These are phyloP conservation scores for Vitis hybrid DNA, from an alignment of 177 flowering plant genomes.

Conservation along the genomic window DNA sequence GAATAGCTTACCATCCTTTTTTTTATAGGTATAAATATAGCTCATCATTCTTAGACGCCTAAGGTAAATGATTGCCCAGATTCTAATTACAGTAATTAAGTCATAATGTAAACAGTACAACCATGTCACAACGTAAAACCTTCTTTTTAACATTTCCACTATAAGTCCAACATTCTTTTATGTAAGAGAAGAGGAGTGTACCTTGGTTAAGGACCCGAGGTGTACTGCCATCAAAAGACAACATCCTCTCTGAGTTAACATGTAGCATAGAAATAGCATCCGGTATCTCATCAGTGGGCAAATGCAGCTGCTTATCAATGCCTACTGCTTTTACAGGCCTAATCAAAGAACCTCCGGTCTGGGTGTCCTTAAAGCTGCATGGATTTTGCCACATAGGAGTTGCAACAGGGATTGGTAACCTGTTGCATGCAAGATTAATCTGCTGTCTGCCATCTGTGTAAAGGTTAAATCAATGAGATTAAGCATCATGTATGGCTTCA, in stretches of 20 bases:
- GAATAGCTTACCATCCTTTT: too few species aligned
- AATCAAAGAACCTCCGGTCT: constrained; percentile 27
- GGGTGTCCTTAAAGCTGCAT: constrained; percentile 23
- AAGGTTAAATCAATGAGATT: constrained; percentile 1
- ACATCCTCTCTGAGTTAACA: constrained; percentile 32
- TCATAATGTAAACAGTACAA: too few species aligned
- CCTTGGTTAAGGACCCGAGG: constrained; percentile 59
- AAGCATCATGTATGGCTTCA: constrained; percentile 2
- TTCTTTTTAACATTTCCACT: too few species aligned
- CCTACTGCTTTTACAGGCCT: constrained; percentile 37
- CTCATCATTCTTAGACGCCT: too few species aligned
- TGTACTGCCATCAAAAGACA: constrained; percentile 33
- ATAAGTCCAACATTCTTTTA: too few species aligned
- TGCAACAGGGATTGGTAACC: constrained; percentile 32
- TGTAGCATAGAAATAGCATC: constrained; percentile 19
- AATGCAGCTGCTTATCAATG: constrained; percentile 30
- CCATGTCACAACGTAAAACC: too few species aligned
- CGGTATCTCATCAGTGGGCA: constrained; percentile 25
- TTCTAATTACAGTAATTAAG: too few species aligned
- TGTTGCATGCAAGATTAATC: constrained; percentile 38
- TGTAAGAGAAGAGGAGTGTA: constrained; percentile 15
- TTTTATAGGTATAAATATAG: too few species aligned
- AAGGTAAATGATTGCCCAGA: too few species aligned
- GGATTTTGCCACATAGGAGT: constrained; percentile 41
- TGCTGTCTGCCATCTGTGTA: constrained; percentile 59